phyloP scores from a whole-genome alignment of 441 rosid species.

The Manihot esculenta region DNA sequence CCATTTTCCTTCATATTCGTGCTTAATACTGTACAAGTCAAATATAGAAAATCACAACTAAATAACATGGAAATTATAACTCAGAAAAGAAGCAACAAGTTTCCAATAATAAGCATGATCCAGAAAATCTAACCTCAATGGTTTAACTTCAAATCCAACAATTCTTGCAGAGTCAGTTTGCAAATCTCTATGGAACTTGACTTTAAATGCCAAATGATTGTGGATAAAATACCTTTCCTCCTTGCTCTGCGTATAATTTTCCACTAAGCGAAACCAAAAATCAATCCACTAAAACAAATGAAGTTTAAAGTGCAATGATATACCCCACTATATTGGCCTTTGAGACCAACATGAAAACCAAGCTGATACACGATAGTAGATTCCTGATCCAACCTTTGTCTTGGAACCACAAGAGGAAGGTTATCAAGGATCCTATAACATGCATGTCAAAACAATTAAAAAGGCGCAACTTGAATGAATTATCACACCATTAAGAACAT shows the following conservation, averaged over 20 bases:
- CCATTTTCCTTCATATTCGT: constrained; percentile 81
- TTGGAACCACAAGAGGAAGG: constrained; percentile 86
- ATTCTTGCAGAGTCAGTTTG: constrained; percentile 63
- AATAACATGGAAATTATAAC: constrained; percentile 1
- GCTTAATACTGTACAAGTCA: constrained; percentile 62
- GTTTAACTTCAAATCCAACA: constrained; percentile 93
- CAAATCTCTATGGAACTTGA: constrained; percentile 70
- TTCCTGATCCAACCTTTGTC: constrained; percentile 59
- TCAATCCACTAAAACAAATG: constrained; percentile 5
- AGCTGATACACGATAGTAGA: constrained; percentile 65
- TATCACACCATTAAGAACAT: background rate
- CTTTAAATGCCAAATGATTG: constrained; percentile 76
- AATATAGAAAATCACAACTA: constrained; percentile 6
- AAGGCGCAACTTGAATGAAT: background rate
- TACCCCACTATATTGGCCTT: constrained; percentile 76
- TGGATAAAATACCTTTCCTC: constrained; percentile 82
- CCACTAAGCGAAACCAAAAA: constrained; percentile 12
- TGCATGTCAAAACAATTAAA: constrained; percentile 16
- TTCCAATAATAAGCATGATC: background rate
- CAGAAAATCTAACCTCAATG: constrained; percentile 57
- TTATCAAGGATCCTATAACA: constrained; percentile 90
- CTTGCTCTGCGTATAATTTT: constrained; percentile 53
- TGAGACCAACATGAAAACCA: constrained; percentile 80
- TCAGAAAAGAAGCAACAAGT: background rate
- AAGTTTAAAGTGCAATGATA: constrained; percentile 14